phyloP scores from a whole-genome alignment of 345 rosid species.

The Gossypium arboreum region DNA sequence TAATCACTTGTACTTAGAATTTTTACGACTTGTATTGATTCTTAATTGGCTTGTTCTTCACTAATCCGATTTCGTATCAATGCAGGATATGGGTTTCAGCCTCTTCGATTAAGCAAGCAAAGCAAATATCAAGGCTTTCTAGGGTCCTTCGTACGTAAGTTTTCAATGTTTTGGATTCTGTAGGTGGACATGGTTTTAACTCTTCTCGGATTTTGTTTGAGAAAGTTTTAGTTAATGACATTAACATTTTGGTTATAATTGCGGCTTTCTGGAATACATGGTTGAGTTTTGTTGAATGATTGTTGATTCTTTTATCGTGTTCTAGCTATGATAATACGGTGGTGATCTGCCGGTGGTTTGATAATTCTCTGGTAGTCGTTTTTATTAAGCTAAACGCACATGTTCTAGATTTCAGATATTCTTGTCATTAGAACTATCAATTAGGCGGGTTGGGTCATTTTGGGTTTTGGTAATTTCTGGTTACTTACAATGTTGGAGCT shows the following conservation, averaged over 20 bases:
- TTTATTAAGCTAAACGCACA: too few species aligned
- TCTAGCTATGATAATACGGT: neutral
- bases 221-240: slow-evolving; percentile 15
- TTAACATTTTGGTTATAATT: slow-evolving; percentile 12
- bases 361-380: too few species aligned
- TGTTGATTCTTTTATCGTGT: neutral
- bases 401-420: too few species aligned
- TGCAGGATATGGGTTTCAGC: slow-evolving; percentile 87
- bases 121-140: slow-evolving; percentile 13
- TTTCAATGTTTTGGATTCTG: neutral
- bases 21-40: neutral
- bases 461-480: too few species aligned
- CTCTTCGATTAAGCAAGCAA: slow-evolving; percentile 50
- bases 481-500: too few species aligned
- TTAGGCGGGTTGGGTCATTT: too few species aligned
- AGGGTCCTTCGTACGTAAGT: neutral
- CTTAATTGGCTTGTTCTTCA: neutral
- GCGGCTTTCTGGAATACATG: neutral
- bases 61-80: neutral
- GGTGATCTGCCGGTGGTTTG: too few species aligned
- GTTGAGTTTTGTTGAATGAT: neutral
- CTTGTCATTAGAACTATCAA: too few species aligned
- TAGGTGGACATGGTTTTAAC: neutral
- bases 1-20: neutral
- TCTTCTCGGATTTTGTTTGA: slow-evolving; percentile 23